Evolutionary conservation across 2,329 filamentous ascomycete genomes (phyloP).

Genomic region (Emericellopsis cladophorae): DNA sequence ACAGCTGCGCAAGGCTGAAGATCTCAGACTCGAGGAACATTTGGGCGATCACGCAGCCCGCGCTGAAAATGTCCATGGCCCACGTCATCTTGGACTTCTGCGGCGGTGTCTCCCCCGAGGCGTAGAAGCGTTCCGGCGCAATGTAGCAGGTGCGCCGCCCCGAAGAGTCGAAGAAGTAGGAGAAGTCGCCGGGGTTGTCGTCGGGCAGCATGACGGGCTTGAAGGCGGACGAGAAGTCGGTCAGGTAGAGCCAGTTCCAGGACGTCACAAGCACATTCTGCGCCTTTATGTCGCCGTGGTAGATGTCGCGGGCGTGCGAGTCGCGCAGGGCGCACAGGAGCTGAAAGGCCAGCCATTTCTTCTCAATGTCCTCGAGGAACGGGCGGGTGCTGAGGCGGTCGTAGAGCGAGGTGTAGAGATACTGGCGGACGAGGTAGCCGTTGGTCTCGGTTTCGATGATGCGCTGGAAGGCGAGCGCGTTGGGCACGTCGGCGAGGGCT

Average conservation of each 20-base stretch:
- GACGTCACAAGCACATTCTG: conserved; percentile 95
- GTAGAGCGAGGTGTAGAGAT: conserved; percentile 91
- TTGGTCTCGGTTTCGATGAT: conserved; percentile 85
- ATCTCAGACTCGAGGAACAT: conserved; percentile 90
- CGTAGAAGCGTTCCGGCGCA: conserved; percentile 83
- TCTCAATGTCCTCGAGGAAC: conserved; percentile 94
- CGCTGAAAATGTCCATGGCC: conserved; percentile 99
- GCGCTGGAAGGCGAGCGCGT: conserved; percentile 80
- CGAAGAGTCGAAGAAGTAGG: conserved; percentile 93
- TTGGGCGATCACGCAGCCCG: conserved; percentile 92
- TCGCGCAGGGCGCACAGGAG: conserved; percentile 84
- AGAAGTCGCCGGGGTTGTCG: conserved; percentile 94
- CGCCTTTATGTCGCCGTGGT: conserved; percentile 97
- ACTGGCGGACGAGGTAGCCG: conserved; percentile 89
- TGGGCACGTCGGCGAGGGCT: conserved; percentile 70
- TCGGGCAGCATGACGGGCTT: conserved; percentile 90
- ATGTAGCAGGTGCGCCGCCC: conserved; percentile 87
- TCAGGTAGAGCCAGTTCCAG: conserved; percentile 97
- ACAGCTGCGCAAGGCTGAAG: conserved; percentile 94
- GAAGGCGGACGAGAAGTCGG: conserved; percentile 94
- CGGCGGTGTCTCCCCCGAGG: conserved; percentile 52
- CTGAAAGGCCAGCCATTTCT: conserved; percentile 97
- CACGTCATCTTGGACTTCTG: conserved; percentile 53
- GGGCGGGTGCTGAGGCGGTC: conserved; percentile 93
- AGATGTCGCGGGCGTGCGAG: conserved; percentile 78